Base-by-base conservation (phyloP, 140 eudicot species). In the Cichorium intybus region DNA sequence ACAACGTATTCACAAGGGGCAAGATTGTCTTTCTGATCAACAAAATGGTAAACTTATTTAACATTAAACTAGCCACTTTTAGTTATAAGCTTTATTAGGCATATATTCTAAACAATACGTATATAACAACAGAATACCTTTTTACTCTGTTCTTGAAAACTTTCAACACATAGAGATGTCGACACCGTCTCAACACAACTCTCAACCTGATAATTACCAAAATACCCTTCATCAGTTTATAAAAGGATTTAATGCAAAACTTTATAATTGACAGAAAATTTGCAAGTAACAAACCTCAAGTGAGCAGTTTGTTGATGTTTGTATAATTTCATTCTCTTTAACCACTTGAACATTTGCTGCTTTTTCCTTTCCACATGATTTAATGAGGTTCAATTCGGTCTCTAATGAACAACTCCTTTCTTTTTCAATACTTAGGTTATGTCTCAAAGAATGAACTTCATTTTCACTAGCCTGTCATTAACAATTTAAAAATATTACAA, bases 391-490 rank as follows among this genome's bases (percentile, higher is more conserved):
- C 52, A 88, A 67, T 70, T 77, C 80, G 48, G 50, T 47, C 69
- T 79, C 90, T 15, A 88, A 72, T 46, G 73, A 73, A 60, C 56
- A 29, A 53, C 62, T 56, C 21, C 80, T 71, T 28, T 41, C 77
- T 68, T 59, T 72, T 66, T 85, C 85, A 56, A 54, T 23, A 12
- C 45, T 34, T 23, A 85, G 85, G 37, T 60, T 64, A 58, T 67
- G 73, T 69, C 69, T 75, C 34, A 81, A 65, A 17, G 24, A 15
- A 41, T 37, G 52, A 12, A 60, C 66, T 70, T 74, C 81, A 14
- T 55, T 62, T 69, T 75, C 82, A 28, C 80, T 76, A 34, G 55
- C 90, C 90, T 80, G 83, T 49, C 10, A 60, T 16, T 16, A 56
- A 14, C 26, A 12, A 55, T 46, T 22, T 65, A 20, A 10, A 10